phyloP scores from a whole-genome alignment of 2,329 filamentous ascomycete genomes.

The Alternaria gansuensis region DNA sequence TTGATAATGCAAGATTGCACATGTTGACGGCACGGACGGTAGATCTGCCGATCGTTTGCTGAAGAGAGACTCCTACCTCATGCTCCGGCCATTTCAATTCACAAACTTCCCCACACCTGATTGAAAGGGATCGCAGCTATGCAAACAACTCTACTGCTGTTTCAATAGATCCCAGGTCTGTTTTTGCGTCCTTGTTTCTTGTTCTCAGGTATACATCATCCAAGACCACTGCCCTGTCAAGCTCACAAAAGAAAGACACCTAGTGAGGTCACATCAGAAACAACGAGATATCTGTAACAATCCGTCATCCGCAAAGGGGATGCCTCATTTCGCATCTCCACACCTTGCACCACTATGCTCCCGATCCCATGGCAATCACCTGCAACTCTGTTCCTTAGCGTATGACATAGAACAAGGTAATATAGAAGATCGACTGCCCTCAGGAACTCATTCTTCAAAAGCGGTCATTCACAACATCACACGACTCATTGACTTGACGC shows the following conservation, averaged over 20 bases:
- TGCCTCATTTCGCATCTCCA: slow-evolving; percentile 9
- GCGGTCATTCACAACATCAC: not conserved
- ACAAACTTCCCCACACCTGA: slow-evolving; percentile 11
- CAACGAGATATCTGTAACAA: slow-evolving; percentile 14
- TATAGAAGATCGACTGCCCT: slow-evolving; percentile 8
- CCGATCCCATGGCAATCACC: slow-evolving; percentile 10
- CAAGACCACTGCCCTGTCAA: slow-evolving; percentile 1
- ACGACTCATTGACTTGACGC: not conserved
- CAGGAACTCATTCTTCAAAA: not conserved
- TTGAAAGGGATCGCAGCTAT: slow-evolving; percentile 9
- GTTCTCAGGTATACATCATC: not conserved
- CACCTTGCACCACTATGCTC: not conserved
- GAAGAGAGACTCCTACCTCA: slow-evolving; percentile 25
- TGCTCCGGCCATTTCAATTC: slow-evolving; percentile 22
- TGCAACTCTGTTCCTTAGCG: slow-evolving; percentile 3
- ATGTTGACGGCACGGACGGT: slow-evolving; percentile 5
- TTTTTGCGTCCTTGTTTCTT: slow-evolving; percentile 4
- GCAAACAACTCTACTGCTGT: slow-evolving; percentile 3
- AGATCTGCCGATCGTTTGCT: slow-evolving; percentile 15
- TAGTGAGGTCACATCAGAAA: slow-evolving; percentile 2
- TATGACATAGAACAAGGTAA: slow-evolving; percentile 3
- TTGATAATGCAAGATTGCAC: not conserved
- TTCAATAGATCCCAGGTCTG: slow-evolving; percentile 6
- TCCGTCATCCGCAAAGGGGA: slow-evolving; percentile 7
- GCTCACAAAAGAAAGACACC: slow-evolving; percentile 6